A percentile compares a stretch with the other conserved stretches of the same genome.
These are phyloP conservation scores for Sugiyamaella grinbergsii DNA, from an alignment of 1,139 yeast genomes.

Conservation along the genomic window DNA sequence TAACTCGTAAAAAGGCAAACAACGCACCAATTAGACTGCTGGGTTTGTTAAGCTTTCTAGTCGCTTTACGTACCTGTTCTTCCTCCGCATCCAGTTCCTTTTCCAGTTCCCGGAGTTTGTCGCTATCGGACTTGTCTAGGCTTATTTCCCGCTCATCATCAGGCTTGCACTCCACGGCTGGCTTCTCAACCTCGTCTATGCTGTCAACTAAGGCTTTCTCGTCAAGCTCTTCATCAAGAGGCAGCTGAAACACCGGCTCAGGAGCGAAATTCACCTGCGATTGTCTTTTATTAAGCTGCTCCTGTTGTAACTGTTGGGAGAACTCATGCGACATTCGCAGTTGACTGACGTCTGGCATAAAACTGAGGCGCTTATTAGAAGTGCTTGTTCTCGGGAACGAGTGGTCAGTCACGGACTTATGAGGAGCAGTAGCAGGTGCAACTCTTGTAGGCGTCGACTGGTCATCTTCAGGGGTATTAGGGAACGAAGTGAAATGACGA, in stretches of 20 bases:
- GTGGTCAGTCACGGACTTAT: conserved; percentile 22
- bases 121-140: conserved; percentile 13
- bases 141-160: too few species aligned
- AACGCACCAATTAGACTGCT: neutral
- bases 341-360: conserved; percentile 35
- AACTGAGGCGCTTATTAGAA: conserved; percentile 31
- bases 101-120: conserved; percentile 10
- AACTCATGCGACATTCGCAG: conserved; percentile 34
- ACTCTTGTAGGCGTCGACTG: conserved; percentile 6
- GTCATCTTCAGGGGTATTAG: conserved; percentile 30
- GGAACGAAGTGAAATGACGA: conserved; percentile 31
- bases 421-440: conserved; percentile 14
- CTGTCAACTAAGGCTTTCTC: conserved; percentile 12
- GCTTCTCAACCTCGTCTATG: conserved; percentile 10
- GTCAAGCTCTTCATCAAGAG: conserved; percentile 9
- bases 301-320: conserved; percentile 22
- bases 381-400: conserved; percentile 21
- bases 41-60: conserved; percentile 12
- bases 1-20: conserved; percentile 6
- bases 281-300: neutral
- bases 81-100: conserved; percentile 20
- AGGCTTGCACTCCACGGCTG: too few species aligned
- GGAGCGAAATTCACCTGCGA: neutral
- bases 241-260: neutral
- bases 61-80: conserved; percentile 19